Conservation (phyloP, 2,329 filamentous ascomycete species). For the Eurotiales sp. region DNA sequence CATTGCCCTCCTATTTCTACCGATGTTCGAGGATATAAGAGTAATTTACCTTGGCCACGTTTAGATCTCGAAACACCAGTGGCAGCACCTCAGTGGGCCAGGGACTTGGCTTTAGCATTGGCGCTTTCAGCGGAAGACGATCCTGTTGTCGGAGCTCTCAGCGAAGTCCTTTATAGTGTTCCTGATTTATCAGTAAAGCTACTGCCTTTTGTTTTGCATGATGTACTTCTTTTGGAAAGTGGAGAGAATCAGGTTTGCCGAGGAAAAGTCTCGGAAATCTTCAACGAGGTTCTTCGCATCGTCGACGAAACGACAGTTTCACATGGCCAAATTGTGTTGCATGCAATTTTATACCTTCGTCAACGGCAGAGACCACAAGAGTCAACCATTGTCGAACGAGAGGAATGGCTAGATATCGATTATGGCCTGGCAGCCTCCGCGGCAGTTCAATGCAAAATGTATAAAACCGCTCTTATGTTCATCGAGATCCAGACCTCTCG, state of each 20-base stretch:
- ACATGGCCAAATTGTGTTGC: conserved; percentile 70
- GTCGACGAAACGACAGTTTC: conserved; percentile 45
- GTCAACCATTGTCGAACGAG: conserved; percentile 70
- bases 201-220: conserved; percentile 80
- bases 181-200: conserved; percentile 67
- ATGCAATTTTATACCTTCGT: conserved; percentile 81
- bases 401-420: conserved; percentile 83
- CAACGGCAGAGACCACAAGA: conserved; percentile 74
- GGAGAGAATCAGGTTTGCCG: conserved; percentile 59
- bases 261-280: conserved; percentile 60
- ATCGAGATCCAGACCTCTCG: conserved; percentile 68
- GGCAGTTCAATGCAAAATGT: conserved; percentile 75
- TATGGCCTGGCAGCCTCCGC: conserved; percentile 65
- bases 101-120: conserved; percentile 46
- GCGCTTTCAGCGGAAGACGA: conserved; percentile 58
- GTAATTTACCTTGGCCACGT: conserved; percentile 5
- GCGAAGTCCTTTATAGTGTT: conserved; percentile 62
- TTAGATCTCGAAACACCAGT: conserved; percentile 20
- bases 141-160: conserved; percentile 65
- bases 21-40: conserved; percentile 17
- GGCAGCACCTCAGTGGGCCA: conserved; percentile 32
- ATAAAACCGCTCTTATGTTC: conserved; percentile 80
- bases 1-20: conserved; percentile 31
- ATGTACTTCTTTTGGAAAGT: conserved; percentile 68
- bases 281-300: conserved; percentile 60